Conservation (phyloP, 768 basidiomycete genomes). For the Tulasnella sp. region DNA sequence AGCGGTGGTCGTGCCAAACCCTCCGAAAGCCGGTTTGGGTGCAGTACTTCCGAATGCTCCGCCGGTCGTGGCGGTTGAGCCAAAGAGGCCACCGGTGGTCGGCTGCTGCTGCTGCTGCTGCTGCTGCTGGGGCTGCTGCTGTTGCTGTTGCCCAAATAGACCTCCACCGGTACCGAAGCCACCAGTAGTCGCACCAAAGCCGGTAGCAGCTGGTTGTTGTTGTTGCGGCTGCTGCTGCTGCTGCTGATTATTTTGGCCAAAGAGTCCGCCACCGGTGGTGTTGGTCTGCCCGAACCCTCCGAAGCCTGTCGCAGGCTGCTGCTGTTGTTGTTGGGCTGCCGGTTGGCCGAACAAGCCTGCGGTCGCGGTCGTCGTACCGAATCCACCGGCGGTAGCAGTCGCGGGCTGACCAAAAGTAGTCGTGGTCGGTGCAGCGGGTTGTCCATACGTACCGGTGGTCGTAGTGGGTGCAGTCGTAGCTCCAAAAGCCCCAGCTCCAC, state of each 20-base stretch:
- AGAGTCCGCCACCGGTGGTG: constrained; percentile 32
- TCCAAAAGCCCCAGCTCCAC: not conserved
- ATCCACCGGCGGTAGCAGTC: constrained; percentile 43
- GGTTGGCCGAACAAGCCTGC: constrained; percentile 33
- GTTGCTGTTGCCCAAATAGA: constrained; percentile 21
- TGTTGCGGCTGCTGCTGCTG: constrained; percentile 5
- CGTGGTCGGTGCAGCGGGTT: constrained; percentile 30
- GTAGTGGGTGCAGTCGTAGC: constrained; percentile 8
- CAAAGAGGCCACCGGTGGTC: constrained; percentile 9
- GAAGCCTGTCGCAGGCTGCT: constrained; percentile 35
- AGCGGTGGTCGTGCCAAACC: constrained; percentile 15
- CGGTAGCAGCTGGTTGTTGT: not conserved
- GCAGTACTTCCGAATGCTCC: constrained; percentile 13
- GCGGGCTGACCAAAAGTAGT: constrained; percentile 28
- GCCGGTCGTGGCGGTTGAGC: not conserved
- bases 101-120: constrained; percentile 17
- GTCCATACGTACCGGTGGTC: constrained; percentile 27
- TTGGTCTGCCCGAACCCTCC: constrained; percentile 42
- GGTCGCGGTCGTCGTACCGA: constrained; percentile 47
- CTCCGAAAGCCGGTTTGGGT: constrained; percentile 34
- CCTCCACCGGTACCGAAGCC: not conserved
- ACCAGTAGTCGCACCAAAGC: not conserved
- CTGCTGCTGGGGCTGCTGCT: constrained; percentile 18
- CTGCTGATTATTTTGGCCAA: constrained; percentile 36
- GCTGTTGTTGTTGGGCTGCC: constrained; percentile 28